phyloP scores from a whole-genome alignment of 352 stramenopile genomes.

The Thraustochytrium striatum region DNA sequence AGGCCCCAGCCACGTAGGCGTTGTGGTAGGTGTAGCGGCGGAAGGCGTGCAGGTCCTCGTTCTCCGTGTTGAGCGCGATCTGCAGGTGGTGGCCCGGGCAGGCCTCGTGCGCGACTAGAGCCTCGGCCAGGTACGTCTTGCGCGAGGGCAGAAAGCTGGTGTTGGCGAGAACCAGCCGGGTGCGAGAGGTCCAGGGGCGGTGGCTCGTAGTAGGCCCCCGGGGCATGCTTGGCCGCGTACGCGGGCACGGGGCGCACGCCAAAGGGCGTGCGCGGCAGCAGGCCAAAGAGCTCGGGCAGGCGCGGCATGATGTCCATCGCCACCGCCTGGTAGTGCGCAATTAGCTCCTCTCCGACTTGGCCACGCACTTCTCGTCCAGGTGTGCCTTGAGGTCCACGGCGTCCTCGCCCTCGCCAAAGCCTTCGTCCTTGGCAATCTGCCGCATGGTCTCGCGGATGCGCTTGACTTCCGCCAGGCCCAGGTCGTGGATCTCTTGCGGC shows the following conservation, averaged over 20 bases:
- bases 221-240: slow-evolving; percentile 3
- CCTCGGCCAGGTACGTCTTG: slow-evolving; percentile 55
- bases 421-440: slow-evolving; percentile 52
- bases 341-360: not conserved
- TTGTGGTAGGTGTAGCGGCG: slow-evolving; percentile 57
- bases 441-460: slow-evolving; percentile 55
- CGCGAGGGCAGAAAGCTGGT: slow-evolving; percentile 54
- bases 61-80: slow-evolving; percentile 54
- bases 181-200: slow-evolving; percentile 14
- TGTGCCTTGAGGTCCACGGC: not conserved
- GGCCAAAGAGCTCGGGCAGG: not conserved
- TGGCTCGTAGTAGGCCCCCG: slow-evolving; percentile 13
- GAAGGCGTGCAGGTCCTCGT: slow-evolving; percentile 53
- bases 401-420: slow-evolving; percentile 48
- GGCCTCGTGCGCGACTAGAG: slow-evolving; percentile 55
- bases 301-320: not conserved
- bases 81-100: slow-evolving; percentile 60
- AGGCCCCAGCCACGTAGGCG: slow-evolving; percentile 61
- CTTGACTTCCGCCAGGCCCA: slow-evolving; percentile 56
- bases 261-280: not conserved
- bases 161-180: slow-evolving; percentile 57
- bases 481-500: slow-evolving; percentile 56
- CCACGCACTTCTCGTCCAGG: not conserved
- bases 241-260: not conserved
- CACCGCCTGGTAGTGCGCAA: not conserved